These are phyloP conservation scores for Candida dubliniensis DNA, from an alignment of 1,139 yeast species.

Conservation along the genomic window DNA sequence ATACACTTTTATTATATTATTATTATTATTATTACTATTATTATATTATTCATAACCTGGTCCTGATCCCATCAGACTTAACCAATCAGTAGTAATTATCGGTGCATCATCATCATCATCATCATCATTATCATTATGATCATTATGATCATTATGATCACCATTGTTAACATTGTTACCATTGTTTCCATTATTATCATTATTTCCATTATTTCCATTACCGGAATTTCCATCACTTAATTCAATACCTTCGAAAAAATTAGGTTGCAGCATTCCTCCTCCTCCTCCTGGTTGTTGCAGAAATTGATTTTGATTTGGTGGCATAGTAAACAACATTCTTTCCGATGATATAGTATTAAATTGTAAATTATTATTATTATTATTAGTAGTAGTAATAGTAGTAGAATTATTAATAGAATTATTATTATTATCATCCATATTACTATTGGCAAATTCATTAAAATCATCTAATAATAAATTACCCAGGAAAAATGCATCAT, in stretches of 20 bases:
- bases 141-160: slow-evolving; percentile 8
- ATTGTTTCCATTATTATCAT: not conserved
- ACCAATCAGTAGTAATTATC: slow-evolving; percentile 30
- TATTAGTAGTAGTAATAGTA: not conserved
- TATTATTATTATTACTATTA: too few species aligned
- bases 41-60: slow-evolving; percentile 30
- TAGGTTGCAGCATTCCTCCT: not conserved
- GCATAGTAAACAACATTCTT: slow-evolving; percentile 1
- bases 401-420: slow-evolving; percentile 2
- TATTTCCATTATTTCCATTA: too few species aligned
- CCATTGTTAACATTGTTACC: slow-evolving; percentile 1
- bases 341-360: too few species aligned
- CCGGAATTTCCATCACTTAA: not conserved
- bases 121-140: slow-evolving; percentile 1
- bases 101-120: slow-evolving; percentile 10
- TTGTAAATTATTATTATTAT: too few species aligned
- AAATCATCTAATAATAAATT: slow-evolving; percentile 7
- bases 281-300: slow-evolving; percentile 8
- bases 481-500: slow-evolving; percentile 8
- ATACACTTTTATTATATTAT: not conserved
- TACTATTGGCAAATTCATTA: slow-evolving; percentile 3
- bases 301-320: slow-evolving; percentile 14
- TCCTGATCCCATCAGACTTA: slow-evolving; percentile 39
- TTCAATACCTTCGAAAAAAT: slow-evolving; percentile 3
- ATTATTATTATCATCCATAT: slow-evolving; percentile 1